Evolutionary conservation across 2,329 filamentous ascomycete genomes (phyloP).

Genomic region (Botryosphaeria agaves): DNA sequence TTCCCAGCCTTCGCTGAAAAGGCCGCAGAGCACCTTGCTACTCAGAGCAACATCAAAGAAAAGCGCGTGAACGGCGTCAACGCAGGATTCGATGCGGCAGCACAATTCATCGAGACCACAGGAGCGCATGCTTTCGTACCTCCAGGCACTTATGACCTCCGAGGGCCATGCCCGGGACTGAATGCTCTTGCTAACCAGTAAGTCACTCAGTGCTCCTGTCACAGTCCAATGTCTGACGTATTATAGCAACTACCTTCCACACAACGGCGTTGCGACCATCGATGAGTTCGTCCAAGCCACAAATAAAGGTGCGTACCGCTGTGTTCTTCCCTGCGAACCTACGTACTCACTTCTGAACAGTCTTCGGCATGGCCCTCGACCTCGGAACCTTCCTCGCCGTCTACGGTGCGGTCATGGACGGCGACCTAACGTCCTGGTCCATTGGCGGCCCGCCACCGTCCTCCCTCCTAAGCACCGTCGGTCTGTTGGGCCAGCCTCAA

Average conservation of each 20-base stretch:
- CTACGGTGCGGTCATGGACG: conserved; percentile 16
- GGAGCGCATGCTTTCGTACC: conserved; percentile 12
- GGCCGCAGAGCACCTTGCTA: background rate
- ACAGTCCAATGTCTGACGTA: conserved; percentile 3
- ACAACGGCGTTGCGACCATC: conserved; percentile 16
- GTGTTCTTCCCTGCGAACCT: background rate
- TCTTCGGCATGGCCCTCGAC: conserved; percentile 17
- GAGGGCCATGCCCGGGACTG: conserved; percentile 16
- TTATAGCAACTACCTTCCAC: conserved; percentile 11
- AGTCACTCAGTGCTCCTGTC: conserved; percentile 1
- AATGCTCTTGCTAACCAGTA: conserved; percentile 16
- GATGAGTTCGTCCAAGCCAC: conserved; percentile 13
- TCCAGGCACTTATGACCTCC: conserved; percentile 11
- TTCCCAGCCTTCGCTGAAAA: conserved; percentile 1
- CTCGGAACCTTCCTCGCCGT: conserved; percentile 14
- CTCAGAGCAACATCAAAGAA: background rate
- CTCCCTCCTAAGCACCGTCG: conserved; percentile 8
- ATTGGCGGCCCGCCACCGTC: conserved; percentile 11
- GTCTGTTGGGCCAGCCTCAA: conserved; percentile 9
- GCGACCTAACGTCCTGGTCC: conserved; percentile 10
- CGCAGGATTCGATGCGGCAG: conserved; percentile 14
- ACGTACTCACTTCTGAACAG: conserved; percentile 4
- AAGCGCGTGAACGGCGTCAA: background rate
- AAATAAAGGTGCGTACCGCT: background rate
- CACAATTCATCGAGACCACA: conserved; percentile 12